Conservation (phyloP, 2,329 filamentous ascomycete genomes). For the Ilyonectria destructans region DNA sequence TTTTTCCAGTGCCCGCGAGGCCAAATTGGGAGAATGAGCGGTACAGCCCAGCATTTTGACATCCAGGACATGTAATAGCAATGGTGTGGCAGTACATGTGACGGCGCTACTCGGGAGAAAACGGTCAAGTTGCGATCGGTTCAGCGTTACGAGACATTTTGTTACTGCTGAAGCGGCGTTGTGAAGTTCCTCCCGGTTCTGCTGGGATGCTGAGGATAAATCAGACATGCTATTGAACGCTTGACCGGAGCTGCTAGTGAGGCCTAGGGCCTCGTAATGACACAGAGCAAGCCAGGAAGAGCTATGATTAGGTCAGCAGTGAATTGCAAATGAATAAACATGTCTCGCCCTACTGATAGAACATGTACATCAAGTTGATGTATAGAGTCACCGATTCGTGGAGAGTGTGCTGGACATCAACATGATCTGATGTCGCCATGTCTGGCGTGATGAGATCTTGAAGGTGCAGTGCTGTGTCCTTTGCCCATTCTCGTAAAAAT, state of each 20-base stretch:
- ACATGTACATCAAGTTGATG: constrained; percentile 18
- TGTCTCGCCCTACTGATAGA: not conserved
- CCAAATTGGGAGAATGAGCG: not conserved
- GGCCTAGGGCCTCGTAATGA: constrained; percentile 5
- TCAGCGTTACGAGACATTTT: not conserved
- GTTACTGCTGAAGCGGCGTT: not conserved
- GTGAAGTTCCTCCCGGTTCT: too few species aligned
- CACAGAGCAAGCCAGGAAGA: not conserved
- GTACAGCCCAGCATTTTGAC: not conserved
- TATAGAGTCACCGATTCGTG: constrained; percentile 12
- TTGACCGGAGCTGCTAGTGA: too few species aligned
- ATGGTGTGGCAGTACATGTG: constrained; percentile 3
- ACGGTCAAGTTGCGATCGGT: not conserved
- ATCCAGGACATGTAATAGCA: constrained; percentile 3
- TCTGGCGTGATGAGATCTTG: not conserved
- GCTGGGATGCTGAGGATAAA: too few species aligned
- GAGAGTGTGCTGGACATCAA: not conserved
- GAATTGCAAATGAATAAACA: too few species aligned
- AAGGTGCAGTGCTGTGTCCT: not conserved
- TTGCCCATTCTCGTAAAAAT: not conserved
- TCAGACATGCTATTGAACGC: too few species aligned
- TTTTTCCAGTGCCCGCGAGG: not conserved
- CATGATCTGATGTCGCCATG: not conserved
- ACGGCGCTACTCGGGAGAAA: not conserved
- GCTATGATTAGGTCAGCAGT: not conserved